Conservation (phyloP, 2,329 filamentous ascomycete genomes). For the Pseudohalonectria lignicola region DNA sequence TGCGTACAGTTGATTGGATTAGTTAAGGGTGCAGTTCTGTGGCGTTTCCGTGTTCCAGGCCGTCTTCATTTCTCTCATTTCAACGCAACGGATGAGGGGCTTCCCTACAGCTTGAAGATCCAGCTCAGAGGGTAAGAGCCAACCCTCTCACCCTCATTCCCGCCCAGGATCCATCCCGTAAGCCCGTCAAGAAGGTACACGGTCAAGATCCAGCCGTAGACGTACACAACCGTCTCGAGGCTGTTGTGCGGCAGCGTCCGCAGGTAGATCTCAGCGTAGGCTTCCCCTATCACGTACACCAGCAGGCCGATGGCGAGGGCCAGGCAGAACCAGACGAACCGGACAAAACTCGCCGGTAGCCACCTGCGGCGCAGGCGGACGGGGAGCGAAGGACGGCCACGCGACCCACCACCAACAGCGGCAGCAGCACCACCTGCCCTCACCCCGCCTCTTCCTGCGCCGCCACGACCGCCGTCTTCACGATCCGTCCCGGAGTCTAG, state of each 20-base stretch:
- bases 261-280: slow-evolving; percentile 58
- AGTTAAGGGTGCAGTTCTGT: too few species aligned
- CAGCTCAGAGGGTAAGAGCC: slow-evolving; percentile 61
- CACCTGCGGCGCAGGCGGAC: slow-evolving; percentile 39
- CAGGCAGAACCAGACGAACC: slow-evolving; percentile 59
- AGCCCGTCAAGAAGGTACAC: slow-evolving; percentile 54
- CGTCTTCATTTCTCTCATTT: too few species aligned
- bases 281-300: slow-evolving; percentile 57
- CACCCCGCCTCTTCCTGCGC: too few species aligned
- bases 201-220: slow-evolving; percentile 59
- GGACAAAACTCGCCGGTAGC: slow-evolving; percentile 56
- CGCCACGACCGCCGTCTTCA: too few species aligned
- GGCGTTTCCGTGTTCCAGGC: too few species aligned
- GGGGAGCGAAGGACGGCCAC: slow-evolving; percentile 11
- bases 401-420: too few species aligned
- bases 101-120: slow-evolving; percentile 60
- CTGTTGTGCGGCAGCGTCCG: slow-evolving; percentile 55
- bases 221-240: slow-evolving; percentile 56
- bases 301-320: slow-evolving; percentile 51
- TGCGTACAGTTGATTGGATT: too few species aligned
- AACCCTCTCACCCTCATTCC: slow-evolving; percentile 53
- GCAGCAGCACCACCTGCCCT: too few species aligned
- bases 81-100: too few species aligned
- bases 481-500: neutral
- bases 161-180: slow-evolving; percentile 57